Evolutionary conservation across 1,139 yeast species (phyloP).

Genomic region (Taiozyma onychis): DNA sequence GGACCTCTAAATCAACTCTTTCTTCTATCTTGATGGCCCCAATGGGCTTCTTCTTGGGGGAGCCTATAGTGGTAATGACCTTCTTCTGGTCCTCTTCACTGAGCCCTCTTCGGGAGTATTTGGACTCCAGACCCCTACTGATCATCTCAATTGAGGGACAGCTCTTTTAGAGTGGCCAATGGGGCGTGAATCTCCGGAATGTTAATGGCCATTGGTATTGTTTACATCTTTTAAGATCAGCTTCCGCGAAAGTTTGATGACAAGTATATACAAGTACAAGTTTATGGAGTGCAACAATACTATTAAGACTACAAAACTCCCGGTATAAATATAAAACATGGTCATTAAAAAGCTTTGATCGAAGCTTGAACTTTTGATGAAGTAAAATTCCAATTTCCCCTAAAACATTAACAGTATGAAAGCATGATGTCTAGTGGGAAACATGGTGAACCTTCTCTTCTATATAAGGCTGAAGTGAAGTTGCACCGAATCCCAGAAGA

Average conservation of each 20-base stretch:
- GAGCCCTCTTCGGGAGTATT: conserved; percentile 40
- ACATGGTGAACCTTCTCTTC: neutral
- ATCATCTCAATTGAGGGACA: neutral
- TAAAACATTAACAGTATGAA: conserved; percentile 1
- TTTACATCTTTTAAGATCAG: neutral
- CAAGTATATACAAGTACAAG: too few species aligned
- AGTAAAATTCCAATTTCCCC: conserved; percentile 6
- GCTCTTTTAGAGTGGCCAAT: neutral
- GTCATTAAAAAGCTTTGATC: conserved; percentile 26
- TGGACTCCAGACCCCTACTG: conserved; percentile 36
- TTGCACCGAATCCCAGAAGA: neutral
- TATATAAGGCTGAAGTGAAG: neutral
- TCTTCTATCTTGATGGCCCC: conserved; percentile 32
- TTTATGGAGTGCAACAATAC: too few species aligned
- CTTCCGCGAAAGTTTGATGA: neutral
- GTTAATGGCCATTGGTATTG: neutral
- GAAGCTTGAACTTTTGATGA: conserved; percentile 1
- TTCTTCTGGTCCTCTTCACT: conserved; percentile 27
- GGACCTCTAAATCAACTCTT: conserved; percentile 29
- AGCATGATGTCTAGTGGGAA: neutral
- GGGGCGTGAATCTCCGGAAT: neutral
- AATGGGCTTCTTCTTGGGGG: conserved; percentile 27
- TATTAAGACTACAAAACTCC: neutral
- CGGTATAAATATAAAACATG: conserved; percentile 44
- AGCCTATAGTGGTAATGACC: conserved; percentile 33